Conservation (phyloP, 2,329 filamentous ascomycete genomes). For the Mycocentrospora acerina region DNA sequence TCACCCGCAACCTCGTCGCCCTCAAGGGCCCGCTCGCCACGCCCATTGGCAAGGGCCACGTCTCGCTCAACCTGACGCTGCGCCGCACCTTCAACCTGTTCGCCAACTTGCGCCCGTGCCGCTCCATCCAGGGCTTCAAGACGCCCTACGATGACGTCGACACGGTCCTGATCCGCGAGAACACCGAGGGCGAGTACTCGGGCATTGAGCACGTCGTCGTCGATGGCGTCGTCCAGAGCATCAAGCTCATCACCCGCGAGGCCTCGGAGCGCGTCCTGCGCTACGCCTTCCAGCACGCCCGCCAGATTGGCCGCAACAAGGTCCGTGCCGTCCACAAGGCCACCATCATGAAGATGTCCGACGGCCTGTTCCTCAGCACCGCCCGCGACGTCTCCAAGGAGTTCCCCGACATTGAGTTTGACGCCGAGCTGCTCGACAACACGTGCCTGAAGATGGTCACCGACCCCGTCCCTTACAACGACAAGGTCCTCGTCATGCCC, state of each 20-base stretch:
- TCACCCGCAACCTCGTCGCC: constrained; percentile 93
- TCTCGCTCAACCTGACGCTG: constrained; percentile 97
- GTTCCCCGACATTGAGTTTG: constrained; percentile 93
- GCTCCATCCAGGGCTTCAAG: constrained; percentile 96
- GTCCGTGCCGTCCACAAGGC: constrained; percentile 99
- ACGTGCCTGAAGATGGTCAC: constrained; percentile 98
- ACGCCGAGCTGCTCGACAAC: constrained; percentile 98
- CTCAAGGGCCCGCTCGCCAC: constrained; percentile 98
- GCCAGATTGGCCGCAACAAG: constrained; percentile 91
- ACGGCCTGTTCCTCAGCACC: constrained; percentile 93
- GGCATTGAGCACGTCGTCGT: constrained; percentile 98
- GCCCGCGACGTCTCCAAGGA: constrained; percentile 88
- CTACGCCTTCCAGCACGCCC: constrained; percentile 97
- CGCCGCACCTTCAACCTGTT: constrained; percentile 99
- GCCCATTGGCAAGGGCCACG: constrained; percentile 96
- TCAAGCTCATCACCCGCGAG: constrained; percentile 97
- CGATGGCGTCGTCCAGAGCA: constrained; percentile 96
- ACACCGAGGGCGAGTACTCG: constrained; percentile 99
- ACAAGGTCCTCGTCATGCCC: constrained; percentile 96
- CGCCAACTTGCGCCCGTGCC: constrained; percentile 97
- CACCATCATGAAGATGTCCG: constrained; percentile 99
- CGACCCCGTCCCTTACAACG: constrained; percentile 94
- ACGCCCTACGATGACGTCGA: constrained; percentile 97
- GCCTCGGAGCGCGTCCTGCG: constrained; percentile 93
- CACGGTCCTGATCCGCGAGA: constrained; percentile 97